phyloP scores from a whole-genome alignment of 2,329 filamentous ascomycete species.

The Geosmithia putterillii region DNA sequence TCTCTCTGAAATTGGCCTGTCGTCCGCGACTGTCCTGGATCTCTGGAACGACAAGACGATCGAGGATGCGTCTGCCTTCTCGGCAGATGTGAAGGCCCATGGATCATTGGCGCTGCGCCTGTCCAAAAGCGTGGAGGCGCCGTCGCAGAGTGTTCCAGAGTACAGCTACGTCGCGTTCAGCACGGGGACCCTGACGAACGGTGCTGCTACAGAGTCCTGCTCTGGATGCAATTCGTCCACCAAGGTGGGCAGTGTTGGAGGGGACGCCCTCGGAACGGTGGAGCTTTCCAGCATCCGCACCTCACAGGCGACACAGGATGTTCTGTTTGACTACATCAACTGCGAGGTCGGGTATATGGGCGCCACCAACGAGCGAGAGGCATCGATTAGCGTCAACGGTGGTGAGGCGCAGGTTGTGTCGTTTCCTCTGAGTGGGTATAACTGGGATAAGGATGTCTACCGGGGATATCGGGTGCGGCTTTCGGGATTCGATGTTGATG shows the following conservation, averaged over 20 bases:
- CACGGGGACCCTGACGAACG: neutral
- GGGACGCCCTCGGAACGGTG: neutral
- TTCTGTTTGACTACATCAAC: neutral
- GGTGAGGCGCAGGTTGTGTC: neutral
- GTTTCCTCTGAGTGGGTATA: neutral
- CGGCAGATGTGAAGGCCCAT: neutral
- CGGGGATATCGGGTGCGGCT: neutral
- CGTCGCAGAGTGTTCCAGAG: neutral
- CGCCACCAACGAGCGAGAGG: neutral
- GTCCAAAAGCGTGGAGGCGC: neutral
- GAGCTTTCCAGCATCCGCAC: neutral
- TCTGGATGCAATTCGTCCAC: neutral
- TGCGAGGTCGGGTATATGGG: neutral
- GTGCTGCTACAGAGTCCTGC: neutral
- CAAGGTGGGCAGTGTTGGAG: neutral
- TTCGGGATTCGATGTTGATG: neutral
- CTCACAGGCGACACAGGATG: neutral
- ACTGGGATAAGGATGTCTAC: neutral
- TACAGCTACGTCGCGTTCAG: neutral
- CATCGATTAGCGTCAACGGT: neutral
- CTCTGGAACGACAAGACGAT: neutral
- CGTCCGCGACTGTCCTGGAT: neutral
- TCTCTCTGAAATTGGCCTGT: neutral
- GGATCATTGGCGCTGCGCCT: neutral
- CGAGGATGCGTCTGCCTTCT: neutral